Conservation (phyloP, 1,284 basidiomycete genomes). For the Ganoderma multipileum region DNA sequence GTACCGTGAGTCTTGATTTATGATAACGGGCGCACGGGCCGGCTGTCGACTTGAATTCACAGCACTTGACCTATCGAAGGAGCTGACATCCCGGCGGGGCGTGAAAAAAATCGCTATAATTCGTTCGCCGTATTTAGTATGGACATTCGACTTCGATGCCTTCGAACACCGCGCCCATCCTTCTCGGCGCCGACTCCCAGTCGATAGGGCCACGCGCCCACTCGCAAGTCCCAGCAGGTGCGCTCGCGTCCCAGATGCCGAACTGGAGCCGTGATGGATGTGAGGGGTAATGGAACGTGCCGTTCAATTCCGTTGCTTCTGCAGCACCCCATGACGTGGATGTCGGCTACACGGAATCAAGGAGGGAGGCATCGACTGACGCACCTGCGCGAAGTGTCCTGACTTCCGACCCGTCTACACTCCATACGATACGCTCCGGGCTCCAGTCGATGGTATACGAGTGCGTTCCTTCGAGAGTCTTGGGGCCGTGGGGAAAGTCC, state of each 20-base stretch:
- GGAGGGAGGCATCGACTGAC: constrained; percentile 8
- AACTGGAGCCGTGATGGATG: constrained; percentile 47
- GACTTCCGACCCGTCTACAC: constrained; percentile 46
- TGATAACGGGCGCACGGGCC: neutral
- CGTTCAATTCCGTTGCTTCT: constrained; percentile 48
- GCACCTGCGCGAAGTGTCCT: constrained; percentile 47
- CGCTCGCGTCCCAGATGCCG: constrained; percentile 58
- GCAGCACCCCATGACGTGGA: neutral
- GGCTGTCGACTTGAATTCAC: too few relatives aligned
- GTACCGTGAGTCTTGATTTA: neutral
- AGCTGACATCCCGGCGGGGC: neutral
- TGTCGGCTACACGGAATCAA: neutral
- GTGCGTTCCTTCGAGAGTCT: constrained; percentile 40
- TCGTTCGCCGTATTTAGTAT: constrained; percentile 18
- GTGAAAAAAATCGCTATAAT: neutral
- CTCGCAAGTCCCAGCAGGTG: constrained; percentile 49
- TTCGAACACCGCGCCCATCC: constrained; percentile 46
- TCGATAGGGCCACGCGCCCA: constrained; percentile 56
- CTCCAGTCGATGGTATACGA: constrained; percentile 54
- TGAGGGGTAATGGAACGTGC: constrained; percentile 36
- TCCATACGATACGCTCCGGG: constrained; percentile 49
- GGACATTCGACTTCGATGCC: constrained; percentile 51
- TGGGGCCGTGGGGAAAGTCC: constrained; percentile 32
- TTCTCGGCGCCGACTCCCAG: constrained; percentile 45
- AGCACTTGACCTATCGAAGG: neutral